These are phyloP conservation scores for Penicillium coffeae DNA, from an alignment of 495 filamentous ascomycete species.

Conservation along the genomic window DNA sequence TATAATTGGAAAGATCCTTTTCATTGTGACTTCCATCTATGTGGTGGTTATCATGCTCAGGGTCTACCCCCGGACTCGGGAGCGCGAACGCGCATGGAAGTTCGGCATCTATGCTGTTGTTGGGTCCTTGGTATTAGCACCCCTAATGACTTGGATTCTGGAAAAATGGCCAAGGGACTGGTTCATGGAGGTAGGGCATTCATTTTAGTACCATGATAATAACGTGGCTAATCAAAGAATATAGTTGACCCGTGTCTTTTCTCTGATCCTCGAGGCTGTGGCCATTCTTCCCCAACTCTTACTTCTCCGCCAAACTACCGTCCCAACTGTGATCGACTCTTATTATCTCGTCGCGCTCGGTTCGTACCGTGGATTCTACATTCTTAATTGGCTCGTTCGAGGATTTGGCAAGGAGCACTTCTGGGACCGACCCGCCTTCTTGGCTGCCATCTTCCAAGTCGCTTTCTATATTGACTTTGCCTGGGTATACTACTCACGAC, in stretches of 20 bases:
- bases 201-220: not conserved
- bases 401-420: conserved; percentile 52
- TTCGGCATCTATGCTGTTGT: conserved; percentile 61
- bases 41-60: conserved; percentile 83
- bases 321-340: conserved; percentile 93
- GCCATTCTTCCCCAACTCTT: conserved; percentile 88
- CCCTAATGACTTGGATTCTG: conserved; percentile 64
- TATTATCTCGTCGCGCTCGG: conserved; percentile 89
- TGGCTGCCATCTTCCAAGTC: conserved; percentile 90
- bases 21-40: conserved; percentile 79
- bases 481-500: conserved; percentile 93
- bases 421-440: conserved; percentile 66
- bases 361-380: conserved; percentile 84
- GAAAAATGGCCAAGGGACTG: conserved; percentile 33
- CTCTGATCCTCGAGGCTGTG: conserved; percentile 83
- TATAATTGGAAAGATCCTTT: conserved; percentile 84
- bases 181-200: conserved; percentile 53
- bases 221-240: conserved; percentile 4
- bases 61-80: conserved; percentile 80
- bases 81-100: conserved; percentile 89
- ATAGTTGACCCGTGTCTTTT: conserved; percentile 79
- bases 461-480: conserved; percentile 90
- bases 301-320: conserved; percentile 86
- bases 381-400: conserved; percentile 85
- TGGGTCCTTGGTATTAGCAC: conserved; percentile 57